Percentiles rank a stretch among this genome's conserved stretches.
Conservation (phyloP, 176 grass and related monocot species). For the Themeda triandra region DNA sequence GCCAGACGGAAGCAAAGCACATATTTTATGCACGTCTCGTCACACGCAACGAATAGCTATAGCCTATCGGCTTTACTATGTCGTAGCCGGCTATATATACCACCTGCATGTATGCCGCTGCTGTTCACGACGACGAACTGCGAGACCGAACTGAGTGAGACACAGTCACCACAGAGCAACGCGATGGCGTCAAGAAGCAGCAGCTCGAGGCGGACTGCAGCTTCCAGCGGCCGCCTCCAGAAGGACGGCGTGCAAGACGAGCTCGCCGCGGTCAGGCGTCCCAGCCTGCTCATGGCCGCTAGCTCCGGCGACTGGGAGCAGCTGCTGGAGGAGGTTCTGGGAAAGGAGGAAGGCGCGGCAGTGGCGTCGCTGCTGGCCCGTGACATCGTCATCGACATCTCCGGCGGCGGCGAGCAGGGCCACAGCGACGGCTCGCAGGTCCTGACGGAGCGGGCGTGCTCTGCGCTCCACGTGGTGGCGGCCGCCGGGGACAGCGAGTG, state of each 20-base stretch:
- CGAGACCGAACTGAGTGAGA: neutral
- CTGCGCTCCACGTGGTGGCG: constrained; percentile 2
- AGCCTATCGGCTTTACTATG: neutral
- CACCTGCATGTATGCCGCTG: neutral
- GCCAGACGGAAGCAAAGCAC: neutral
- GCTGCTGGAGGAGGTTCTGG: neutral
- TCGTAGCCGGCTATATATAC: neutral
- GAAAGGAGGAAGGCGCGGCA: neutral
- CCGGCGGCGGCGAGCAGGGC: neutral
- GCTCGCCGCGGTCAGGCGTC: neutral
- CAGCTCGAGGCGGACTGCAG: neutral
- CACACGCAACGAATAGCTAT: neutral
- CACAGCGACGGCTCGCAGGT: neutral
- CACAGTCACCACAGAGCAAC: neutral
- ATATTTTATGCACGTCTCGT: neutral
- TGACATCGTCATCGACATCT: neutral
- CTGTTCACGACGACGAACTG: neutral
- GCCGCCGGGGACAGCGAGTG: neutral
- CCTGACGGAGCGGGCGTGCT: neutral
- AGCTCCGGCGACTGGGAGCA: neutral
- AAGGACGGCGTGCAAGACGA: neutral
- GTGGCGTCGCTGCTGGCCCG: neutral
- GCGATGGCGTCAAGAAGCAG: neutral
- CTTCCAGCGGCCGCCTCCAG: neutral
- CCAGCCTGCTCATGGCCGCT: neutral